Conservation (phyloP, 2,329 filamentous ascomycete genomes). For the Colletotrichum caudatum region DNA sequence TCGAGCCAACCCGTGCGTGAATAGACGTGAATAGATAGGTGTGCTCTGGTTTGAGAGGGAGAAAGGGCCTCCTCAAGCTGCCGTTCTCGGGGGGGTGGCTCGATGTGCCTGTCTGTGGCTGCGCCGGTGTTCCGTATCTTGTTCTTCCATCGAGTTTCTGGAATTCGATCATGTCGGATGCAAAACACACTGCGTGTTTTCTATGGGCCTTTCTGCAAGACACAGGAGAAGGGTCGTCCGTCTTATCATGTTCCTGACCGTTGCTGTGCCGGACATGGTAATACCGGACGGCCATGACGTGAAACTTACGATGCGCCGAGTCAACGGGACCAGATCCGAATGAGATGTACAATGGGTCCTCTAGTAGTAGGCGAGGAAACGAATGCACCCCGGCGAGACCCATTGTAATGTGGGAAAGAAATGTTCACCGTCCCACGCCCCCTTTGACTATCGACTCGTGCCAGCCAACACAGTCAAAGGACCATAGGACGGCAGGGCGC, state of each 20-base stretch:
- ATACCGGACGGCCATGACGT: not conserved
- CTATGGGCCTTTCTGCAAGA: not conserved
- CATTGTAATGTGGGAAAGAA: not conserved
- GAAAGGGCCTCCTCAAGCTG: not conserved
- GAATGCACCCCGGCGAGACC: conserved; percentile 1
- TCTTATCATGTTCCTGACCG: not conserved
- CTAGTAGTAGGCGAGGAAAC: conserved; percentile 24
- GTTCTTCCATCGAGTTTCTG: not conserved
- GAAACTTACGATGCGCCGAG: not conserved
- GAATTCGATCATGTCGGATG: not conserved
- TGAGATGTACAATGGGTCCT: not conserved
- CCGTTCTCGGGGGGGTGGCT: not conserved
- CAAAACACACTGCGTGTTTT: not conserved
- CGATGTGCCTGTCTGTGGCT: not conserved
- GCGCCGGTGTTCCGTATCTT: not conserved
- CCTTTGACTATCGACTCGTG: not conserved
- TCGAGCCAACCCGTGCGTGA: not conserved
- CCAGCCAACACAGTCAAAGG: not conserved
- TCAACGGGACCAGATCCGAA: conserved; percentile 15
- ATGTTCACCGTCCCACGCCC: not conserved
- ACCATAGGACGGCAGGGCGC: not conserved
- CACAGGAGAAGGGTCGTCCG: not conserved
- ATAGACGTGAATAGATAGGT: too few species aligned
- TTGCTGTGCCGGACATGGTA: too few species aligned
- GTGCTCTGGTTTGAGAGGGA: too few species aligned